Base-by-base conservation (phyloP, 2,329 filamentous ascomycete species). In the Paracoccidioides brasiliensis region DNA sequence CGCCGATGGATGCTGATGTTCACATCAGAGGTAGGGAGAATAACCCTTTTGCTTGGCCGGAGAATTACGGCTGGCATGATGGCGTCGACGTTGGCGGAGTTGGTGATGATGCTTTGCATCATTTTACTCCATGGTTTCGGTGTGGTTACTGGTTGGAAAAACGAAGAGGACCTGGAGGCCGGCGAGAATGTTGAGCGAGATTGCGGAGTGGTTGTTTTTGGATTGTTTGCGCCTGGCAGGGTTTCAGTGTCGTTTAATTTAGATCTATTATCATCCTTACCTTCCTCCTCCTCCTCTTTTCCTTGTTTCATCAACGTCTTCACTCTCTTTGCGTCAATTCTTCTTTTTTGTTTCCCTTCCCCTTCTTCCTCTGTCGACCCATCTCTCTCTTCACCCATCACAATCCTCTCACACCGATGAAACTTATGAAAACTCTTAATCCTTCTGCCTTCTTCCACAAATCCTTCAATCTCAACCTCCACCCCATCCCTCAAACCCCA, bases 401-500 rank as follows among this genome's bases (percentile, higher is more conserved):
- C 73, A 12, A 83, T 77, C 50, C 88, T 79, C 71, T 97, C 91
- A 28, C 72, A 52, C 75, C 78, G 64, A 78, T 82, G 56, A 65
- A 97, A 97, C 0, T 85, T 85, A 67, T 97, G 90, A 55, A 93
- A 85, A 8, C 80, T 77, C 66, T 88, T 84, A 62, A 97, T 95
- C 63, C 80, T 83, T 72, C 88, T 90, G 5, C 93, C 91, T 61
- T 93, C 86, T n/a, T 97, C 86, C 1, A 83, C 82, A 60, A 84
- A 97, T 0, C 90, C 90, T 66, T 94, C 86, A 0, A 97, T 79
- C 0, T 84, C 81, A 37, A 97, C 80, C 70, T 93, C 94, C 58
- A 97, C 90, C 0, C 91, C 90, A 62, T 90, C 84, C 48, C 88
- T 77, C 52, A 97, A 68, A 0, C 90, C 93, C 88, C 89, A 96